phyloP scores from a whole-genome alignment of 2,329 filamentous ascomycete genomes.

The Cadophora malorum region DNA sequence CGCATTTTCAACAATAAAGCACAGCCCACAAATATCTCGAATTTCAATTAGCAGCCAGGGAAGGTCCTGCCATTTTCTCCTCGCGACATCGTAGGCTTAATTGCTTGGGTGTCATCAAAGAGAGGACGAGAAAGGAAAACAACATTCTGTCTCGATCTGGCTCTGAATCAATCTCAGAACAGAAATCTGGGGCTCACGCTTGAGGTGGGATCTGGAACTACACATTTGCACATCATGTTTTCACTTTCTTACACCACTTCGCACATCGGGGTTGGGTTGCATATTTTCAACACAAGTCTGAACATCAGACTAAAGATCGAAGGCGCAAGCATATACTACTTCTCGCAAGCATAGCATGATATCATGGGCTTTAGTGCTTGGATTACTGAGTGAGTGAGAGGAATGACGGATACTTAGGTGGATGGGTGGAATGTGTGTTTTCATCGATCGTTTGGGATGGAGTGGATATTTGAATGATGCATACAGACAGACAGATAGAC shows the following conservation, averaged over 20 bases:
- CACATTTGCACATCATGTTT: not conserved
- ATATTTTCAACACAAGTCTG: too few relatives aligned
- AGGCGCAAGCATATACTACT: conserved; percentile 7
- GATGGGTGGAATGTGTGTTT: not conserved
- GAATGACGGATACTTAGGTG: conserved; percentile 6
- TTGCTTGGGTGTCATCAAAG: not conserved
- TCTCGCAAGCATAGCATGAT: conserved; percentile 6
- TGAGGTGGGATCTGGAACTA: not conserved
- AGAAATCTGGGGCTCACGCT: not conserved
- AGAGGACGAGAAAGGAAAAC: not conserved
- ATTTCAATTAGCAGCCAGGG: not conserved
- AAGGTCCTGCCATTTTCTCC: too few relatives aligned
- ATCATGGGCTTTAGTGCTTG: conserved; percentile 6
- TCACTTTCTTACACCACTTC: not conserved
- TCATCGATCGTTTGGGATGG: not conserved
- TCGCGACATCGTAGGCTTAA: not conserved
- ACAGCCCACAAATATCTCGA: not conserved
- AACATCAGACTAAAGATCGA: conserved; percentile 5
- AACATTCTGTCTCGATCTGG: too few relatives aligned
- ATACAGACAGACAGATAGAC: not conserved
- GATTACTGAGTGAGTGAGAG: conserved; percentile 4
- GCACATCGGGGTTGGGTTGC: too few relatives aligned
- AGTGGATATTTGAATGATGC: not conserved
- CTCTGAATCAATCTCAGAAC: not conserved
- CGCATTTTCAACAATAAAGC: not conserved